Evolutionary conservation across 805 yeast species (phyloP).

Genomic region (Barnettozyma pratensis): DNA sequence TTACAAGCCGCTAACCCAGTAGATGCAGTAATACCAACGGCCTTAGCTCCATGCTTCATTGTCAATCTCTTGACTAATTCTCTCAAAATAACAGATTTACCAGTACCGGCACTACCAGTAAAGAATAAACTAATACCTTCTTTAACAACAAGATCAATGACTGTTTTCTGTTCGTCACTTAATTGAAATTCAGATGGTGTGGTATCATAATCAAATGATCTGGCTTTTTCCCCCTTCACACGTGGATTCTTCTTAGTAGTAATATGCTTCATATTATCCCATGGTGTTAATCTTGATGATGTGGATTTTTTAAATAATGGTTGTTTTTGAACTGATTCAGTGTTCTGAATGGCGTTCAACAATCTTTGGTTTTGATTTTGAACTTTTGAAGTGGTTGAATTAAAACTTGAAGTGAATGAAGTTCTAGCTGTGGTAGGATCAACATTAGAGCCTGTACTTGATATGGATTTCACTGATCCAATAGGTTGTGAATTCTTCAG

Average conservation of each 20-base stretch:
- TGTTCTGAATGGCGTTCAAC: not conserved
- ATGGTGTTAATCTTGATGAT: not conserved
- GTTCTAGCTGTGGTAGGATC: not conserved
- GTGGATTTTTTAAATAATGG: too few species aligned
- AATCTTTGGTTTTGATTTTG: not conserved
- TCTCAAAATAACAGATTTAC: constrained; percentile 67
- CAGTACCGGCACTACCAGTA: constrained; percentile 88
- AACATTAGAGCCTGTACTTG: not conserved
- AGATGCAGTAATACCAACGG: constrained; percentile 87
- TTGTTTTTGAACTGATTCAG: not conserved
- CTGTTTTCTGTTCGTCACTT: constrained; percentile 45
- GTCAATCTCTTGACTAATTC: constrained; percentile 55
- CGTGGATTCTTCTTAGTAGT: constrained; percentile 11
- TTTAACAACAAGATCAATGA: constrained; percentile 47
- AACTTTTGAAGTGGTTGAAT: not conserved
- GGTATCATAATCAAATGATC: not conserved
- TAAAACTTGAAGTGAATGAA: not conserved
- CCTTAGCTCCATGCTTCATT: constrained; percentile 35
- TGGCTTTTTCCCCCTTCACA: constrained; percentile 1
- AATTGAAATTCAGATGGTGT: constrained; percentile 16
- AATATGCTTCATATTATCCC: constrained; percentile 1
- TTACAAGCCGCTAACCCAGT: constrained; percentile 96
- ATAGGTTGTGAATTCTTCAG: constrained; percentile 14
- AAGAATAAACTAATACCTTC: constrained; percentile 56
- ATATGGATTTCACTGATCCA: constrained; percentile 2